These are phyloP conservation scores for Vitis rotundifolia DNA, from an alignment of 164 flowering plant genomes.

Conservation along the genomic window DNA sequence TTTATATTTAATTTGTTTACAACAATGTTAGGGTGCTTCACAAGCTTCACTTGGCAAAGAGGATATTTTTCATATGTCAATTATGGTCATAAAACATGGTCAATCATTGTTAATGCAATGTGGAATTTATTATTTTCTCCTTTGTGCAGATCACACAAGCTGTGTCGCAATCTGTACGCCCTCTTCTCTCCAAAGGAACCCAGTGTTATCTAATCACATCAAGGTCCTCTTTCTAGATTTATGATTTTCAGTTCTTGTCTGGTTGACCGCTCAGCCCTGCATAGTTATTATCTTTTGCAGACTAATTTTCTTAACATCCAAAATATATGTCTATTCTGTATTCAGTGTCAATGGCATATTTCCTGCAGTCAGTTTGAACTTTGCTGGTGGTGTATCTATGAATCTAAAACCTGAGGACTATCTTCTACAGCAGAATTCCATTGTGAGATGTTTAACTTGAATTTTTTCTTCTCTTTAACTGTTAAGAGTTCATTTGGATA, in stretches of 20 bases:
- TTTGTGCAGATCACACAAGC: constrained; percentile 50
- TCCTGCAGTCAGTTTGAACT: constrained; percentile 76
- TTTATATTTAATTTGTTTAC: neutral
- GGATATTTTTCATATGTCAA: neutral
- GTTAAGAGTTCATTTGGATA: neutral
- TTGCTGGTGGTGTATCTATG: constrained; percentile 84
- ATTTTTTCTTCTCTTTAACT: too few species aligned
- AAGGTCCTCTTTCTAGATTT: constrained; percentile 43
- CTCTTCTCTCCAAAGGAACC: constrained; percentile 54
- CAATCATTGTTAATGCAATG: neutral
- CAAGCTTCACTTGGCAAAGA: neutral
- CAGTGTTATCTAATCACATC: constrained; percentile 58
- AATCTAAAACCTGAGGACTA: constrained; percentile 75
- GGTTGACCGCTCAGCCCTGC: neutral
- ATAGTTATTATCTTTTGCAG: neutral
- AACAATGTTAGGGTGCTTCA: neutral
- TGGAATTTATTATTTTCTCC: neutral
- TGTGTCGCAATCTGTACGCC: constrained; percentile 52
- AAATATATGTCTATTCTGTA: constrained; percentile 8
- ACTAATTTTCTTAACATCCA: constrained; percentile 2
- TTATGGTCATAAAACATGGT: neutral
- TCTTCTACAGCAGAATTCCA: constrained; percentile 58
- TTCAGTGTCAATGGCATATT: constrained; percentile 62
- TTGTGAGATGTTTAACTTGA: constrained; percentile 47
- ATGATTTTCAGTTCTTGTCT: neutral